Evolutionary conservation across 2,329 filamentous ascomycete genomes (phyloP), one percentile per base, ranked within the genome.

Genomic region (Paracorniculantispora psalliotae): DNA sequence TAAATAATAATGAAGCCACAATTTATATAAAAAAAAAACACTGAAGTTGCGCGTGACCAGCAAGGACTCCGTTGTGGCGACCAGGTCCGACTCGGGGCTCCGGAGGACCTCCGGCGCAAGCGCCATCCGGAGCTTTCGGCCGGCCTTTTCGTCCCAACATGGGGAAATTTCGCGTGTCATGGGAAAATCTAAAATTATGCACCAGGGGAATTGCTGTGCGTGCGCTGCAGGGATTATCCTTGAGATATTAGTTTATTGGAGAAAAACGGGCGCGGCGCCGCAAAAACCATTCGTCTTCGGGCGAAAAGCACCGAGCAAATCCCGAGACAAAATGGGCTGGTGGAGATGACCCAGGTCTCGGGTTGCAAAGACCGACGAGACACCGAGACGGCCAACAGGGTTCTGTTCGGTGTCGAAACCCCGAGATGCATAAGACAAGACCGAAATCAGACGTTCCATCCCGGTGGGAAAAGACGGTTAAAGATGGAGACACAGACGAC

Each of bases 61-160:
- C 21, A 19, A 17, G 7, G 23, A 10, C 26, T 33, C 49, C 21
- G 21, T 50, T 26, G 33, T 51, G 49, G 33, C 15, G 33, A 39
- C 33, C 9, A 21, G 21, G 6, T 6, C 49, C 49, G 49, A 51
- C 15, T 51, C 50, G 50, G 35, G 17, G 23, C 37, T 52, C 50
- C 50, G 50, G 50, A 8, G 5, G 3, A n/a, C n/a, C n/a, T n/a
- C n/a, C n/a, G n/a, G n/a, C n/a, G n/a, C n/a, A n/a, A 19, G 15
- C 28, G 35, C 35, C 49, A 13, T 25, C 49, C 49, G 49, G 49
- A 39, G 49, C 21, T 39, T 33, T 51, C 49, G 49, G 49, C 35
- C 50, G 50, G 50, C 39, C 23, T 28, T 52, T 52, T 52, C 50
- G 35, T 26, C n/a, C n/a, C n/a, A n/a, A n/a, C n/a, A n/a, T n/a